These are phyloP conservation scores for Pyronema domesticum DNA, from an alignment of 495 filamentous ascomycete genomes.

Conservation along the genomic window DNA sequence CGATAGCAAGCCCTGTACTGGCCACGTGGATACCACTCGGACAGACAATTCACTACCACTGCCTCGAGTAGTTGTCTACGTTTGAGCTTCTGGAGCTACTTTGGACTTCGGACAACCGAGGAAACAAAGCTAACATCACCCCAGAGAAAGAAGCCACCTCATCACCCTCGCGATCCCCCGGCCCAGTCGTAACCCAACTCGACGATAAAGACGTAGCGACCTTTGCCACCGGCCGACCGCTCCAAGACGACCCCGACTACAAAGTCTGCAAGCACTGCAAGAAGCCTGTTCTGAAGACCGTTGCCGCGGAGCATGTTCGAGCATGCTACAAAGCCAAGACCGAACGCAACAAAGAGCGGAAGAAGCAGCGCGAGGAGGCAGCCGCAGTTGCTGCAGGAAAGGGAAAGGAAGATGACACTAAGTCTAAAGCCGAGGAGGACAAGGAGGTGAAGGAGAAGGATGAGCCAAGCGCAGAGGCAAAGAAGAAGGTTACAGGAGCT, in stretches of 20 bases:
- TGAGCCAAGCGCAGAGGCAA: conserved; percentile 6
- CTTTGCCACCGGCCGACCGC: conserved; percentile 56
- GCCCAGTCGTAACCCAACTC: conserved; percentile 50
- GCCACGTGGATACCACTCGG: background rate
- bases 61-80: too few species aligned
- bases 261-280: conserved; percentile 73
- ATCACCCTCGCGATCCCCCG: background rate
- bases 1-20: background rate
- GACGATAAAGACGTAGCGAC: conserved; percentile 49
- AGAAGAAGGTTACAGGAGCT: conserved; percentile 32
- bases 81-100: background rate
- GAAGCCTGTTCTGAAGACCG: conserved; percentile 46
- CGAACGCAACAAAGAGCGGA: conserved; percentile 58
- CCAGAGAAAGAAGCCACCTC: background rate
- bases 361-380: conserved; percentile 57
- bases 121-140: background rate
- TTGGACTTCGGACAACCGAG: background rate
- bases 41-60: background rate
- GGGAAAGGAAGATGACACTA: conserved; percentile 31
- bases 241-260: conserved; percentile 47
- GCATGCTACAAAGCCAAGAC: conserved; percentile 57
- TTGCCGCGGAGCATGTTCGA: conserved; percentile 45
- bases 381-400: conserved; percentile 55
- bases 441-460: conserved; percentile 33
- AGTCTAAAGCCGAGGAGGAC: conserved; percentile 34